phyloP scores from a whole-genome alignment of 2,329 filamentous ascomycete species.

The Hypoxylon sp. region DNA sequence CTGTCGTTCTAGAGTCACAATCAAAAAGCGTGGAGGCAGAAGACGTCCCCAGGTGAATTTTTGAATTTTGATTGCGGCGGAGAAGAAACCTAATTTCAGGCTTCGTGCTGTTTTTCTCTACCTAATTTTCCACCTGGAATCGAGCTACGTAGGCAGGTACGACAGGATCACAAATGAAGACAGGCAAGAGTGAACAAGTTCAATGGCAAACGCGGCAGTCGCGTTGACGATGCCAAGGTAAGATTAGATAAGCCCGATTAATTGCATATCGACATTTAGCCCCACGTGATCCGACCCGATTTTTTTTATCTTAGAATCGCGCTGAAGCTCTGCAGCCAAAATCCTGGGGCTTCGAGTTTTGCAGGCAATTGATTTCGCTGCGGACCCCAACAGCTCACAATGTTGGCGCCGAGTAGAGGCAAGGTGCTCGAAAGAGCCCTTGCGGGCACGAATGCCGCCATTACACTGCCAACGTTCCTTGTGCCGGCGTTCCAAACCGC shows the following conservation, averaged over 20 bases:
- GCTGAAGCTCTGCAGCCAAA: conserved; percentile 29
- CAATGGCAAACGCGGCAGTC: neutral
- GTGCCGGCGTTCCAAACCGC: conserved; percentile 75
- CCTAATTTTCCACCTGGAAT: neutral
- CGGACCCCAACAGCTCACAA: conserved; percentile 55
- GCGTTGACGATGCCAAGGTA: neutral
- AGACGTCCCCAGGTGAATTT: neutral
- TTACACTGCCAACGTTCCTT: conserved; percentile 79
- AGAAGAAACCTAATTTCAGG: neutral
- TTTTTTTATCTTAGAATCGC: conserved; percentile 45
- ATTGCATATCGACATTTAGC: neutral
- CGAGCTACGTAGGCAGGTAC: conserved; percentile 1
- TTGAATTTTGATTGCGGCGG: neutral
- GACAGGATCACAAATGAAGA: neutral
- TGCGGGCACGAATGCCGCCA: conserved; percentile 58
- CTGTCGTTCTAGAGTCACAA: conserved; percentile 9
- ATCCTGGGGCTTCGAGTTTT: conserved; percentile 22
- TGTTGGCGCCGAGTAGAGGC: conserved; percentile 76
- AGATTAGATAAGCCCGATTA: neutral
- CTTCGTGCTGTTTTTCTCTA: neutral
- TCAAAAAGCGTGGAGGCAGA: neutral
- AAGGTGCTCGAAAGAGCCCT: conserved; percentile 72
- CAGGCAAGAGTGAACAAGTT: conserved; percentile 3
- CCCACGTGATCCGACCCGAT: conserved; percentile 34
- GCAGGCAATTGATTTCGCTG: conserved; percentile 41